A percentile compares a stretch with the other conserved stretches of the same genome.
Conservation (phyloP, 495 filamentous ascomycete species). For the Hypomontagnella monticulosa region DNA sequence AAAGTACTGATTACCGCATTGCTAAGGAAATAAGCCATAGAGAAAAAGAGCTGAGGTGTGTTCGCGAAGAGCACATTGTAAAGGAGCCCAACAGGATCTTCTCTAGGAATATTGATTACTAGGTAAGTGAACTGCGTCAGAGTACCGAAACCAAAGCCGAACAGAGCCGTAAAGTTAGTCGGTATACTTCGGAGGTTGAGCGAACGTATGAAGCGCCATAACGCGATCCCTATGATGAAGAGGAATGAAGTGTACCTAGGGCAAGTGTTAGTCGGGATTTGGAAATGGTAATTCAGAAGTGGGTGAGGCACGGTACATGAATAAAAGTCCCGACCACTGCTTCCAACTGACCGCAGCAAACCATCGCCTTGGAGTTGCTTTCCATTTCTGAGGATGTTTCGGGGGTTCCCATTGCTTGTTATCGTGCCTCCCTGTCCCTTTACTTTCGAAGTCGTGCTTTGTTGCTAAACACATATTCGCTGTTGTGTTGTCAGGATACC, state of each 20-base stretch:
- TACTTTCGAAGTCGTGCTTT: slow-evolving; percentile 31
- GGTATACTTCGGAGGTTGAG: no score
- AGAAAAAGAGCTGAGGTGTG: slow-evolving; percentile 55
- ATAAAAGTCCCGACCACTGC: slow-evolving; percentile 15
- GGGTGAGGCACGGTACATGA: slow-evolving; percentile 8
- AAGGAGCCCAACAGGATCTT: not conserved
- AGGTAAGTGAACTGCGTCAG: no score
- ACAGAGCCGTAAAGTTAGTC: no score
- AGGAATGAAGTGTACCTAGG: no score
- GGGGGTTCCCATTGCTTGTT: no score
- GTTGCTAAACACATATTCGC: slow-evolving; percentile 40
- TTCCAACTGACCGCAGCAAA: slow-evolving; percentile 11
- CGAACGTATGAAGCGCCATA: no score
- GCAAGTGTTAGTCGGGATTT: no score
- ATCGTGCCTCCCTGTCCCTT: no score
- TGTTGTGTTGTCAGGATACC: slow-evolving; percentile 46
- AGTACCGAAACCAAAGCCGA: no score
- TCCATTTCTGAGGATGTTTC: not conserved
- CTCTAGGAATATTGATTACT: no score
- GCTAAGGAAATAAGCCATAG: slow-evolving; percentile 49
- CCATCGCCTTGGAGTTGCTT: slow-evolving; percentile 12
- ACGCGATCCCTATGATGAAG: no score
- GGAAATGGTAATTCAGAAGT: no score
- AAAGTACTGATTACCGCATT: slow-evolving; percentile 26
- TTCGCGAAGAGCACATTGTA: slow-evolving; percentile 52